These are phyloP conservation scores for Blakeslea trispora DNA, from an alignment of 371 early-diverging fungal genomes.

Conservation along the genomic window DNA sequence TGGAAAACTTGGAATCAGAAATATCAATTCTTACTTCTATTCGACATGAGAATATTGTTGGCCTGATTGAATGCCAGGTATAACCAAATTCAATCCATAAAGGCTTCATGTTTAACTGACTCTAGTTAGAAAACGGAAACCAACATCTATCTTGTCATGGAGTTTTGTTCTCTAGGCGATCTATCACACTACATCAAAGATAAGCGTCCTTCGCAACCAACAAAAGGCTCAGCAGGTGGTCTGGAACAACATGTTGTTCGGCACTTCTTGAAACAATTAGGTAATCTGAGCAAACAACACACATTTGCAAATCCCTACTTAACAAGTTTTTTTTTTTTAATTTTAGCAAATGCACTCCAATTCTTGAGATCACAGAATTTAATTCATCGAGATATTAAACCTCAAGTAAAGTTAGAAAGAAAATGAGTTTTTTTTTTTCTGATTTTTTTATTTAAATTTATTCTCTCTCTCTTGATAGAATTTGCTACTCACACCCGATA, in stretches of 20 bases:
- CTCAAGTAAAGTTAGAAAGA: conserved; percentile 66
- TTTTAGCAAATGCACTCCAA: conserved; percentile 76
- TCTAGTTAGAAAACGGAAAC: conserved; percentile 74
- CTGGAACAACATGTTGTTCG: conserved; percentile 76
- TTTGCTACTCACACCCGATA: conserved; percentile 62
- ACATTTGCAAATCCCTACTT: too few species aligned
- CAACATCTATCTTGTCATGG: conserved; percentile 94
- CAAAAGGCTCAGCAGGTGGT: conserved; percentile 63
- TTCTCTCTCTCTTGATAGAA: too few species aligned
- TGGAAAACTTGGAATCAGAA: conserved; percentile 91
- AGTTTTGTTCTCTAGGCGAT: conserved; percentile 92
- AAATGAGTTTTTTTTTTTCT: conserved; percentile 53
- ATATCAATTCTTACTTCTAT: conserved; percentile 87
- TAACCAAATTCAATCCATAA: conserved; percentile 3
- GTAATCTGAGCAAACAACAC: conserved; percentile 48
- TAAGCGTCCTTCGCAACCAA: conserved; percentile 50
- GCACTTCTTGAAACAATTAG: conserved; percentile 85
- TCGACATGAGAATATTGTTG: conserved; percentile 85
- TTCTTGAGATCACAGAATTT: conserved; percentile 84
- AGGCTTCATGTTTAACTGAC: too few species aligned
- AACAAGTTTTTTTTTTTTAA: too few species aligned
- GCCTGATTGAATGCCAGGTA: conserved; percentile 80
- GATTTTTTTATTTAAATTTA: too few species aligned
- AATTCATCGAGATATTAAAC: conserved; percentile 97
- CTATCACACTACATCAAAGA: conserved; percentile 85